Evolutionary conservation across 192 early-diverging fungal species (phyloP).

Genomic region (Rhizophlyctis rosea): DNA sequence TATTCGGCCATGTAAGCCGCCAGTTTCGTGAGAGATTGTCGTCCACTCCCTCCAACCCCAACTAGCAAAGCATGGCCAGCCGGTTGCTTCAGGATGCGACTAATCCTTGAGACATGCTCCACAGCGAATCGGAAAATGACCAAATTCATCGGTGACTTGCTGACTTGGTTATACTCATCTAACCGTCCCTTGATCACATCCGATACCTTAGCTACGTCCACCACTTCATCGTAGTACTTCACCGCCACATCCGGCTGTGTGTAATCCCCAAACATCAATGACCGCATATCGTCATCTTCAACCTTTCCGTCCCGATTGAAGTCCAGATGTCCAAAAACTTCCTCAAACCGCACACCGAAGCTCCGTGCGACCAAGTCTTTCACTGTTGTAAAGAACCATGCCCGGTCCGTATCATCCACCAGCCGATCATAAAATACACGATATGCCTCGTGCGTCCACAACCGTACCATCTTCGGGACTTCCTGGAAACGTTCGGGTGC

Average conservation of each 20-base stretch:
- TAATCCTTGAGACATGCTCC: constrained; percentile 57
- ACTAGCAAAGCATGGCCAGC: constrained; percentile 56
- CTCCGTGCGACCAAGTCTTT: constrained; percentile 41
- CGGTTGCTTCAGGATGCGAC: constrained; percentile 58
- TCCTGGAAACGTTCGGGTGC: constrained; percentile 44
- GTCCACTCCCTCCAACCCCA: constrained; percentile 55
- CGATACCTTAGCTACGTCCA: constrained; percentile 42
- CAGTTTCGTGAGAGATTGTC: constrained; percentile 54
- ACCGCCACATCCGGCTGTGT: constrained; percentile 48
- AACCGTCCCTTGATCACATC: constrained; percentile 49
- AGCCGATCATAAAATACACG: constrained; percentile 60
- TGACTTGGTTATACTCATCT: constrained; percentile 59
- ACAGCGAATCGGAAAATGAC: constrained; percentile 60
- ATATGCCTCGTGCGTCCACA: constrained; percentile 58
- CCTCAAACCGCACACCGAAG: constrained; percentile 47
- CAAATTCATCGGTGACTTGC: constrained; percentile 57
- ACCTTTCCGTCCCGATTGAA: constrained; percentile 51
- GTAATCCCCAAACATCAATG: constrained; percentile 60
- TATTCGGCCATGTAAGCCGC: constrained; percentile 58
- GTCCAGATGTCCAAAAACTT: constrained; percentile 49
- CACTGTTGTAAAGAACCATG: constrained; percentile 51
- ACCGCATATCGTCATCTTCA: constrained; percentile 58
- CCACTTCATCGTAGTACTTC: constrained; percentile 50
- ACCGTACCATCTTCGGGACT: constrained; percentile 45
- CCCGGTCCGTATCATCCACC: constrained; percentile 53